phyloP scores from a whole-genome alignment of 352 stramenopile genomes.

The Hyaloperonospora brassicae region DNA sequence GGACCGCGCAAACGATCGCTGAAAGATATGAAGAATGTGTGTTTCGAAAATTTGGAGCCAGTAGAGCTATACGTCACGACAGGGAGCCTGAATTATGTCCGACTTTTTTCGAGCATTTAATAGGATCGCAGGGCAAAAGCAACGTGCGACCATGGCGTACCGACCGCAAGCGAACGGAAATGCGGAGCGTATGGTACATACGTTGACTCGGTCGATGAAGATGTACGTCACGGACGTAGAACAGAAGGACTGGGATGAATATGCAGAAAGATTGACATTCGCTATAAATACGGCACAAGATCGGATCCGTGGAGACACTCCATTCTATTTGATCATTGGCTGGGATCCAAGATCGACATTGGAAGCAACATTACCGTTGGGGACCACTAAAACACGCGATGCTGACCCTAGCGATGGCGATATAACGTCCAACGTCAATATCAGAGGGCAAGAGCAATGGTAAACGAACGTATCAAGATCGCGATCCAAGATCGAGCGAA shows the following conservation, averaged over 20 bases:
- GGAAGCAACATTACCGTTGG: too few species aligned
- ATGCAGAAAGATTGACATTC: background rate
- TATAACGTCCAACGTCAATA: slow-evolving; percentile 8
- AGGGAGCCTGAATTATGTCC: background rate
- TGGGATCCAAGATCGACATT: too few species aligned
- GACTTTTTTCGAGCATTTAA: background rate
- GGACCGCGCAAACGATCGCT: too few species aligned
- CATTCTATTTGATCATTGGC: too few species aligned
- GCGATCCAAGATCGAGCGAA: slow-evolving; percentile 1
- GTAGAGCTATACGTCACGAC: too few species aligned
- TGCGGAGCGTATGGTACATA: background rate
- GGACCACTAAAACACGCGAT: too few species aligned
- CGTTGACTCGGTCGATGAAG: background rate
- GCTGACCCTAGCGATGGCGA: background rate
- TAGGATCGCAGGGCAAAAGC: background rate
- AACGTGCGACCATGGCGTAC: background rate
- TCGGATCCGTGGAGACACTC: too few species aligned
- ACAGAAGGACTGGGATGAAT: background rate
- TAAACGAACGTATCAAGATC: background rate
- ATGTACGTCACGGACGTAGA: background rate
- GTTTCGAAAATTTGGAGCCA: too few species aligned
- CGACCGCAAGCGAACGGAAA: background rate
- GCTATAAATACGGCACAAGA: background rate
- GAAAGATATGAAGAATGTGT: too few species aligned
- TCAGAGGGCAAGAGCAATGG: background rate